phyloP scores from a whole-genome alignment of 139 green algal genomes.

The Picochlorum costavermella region DNA sequence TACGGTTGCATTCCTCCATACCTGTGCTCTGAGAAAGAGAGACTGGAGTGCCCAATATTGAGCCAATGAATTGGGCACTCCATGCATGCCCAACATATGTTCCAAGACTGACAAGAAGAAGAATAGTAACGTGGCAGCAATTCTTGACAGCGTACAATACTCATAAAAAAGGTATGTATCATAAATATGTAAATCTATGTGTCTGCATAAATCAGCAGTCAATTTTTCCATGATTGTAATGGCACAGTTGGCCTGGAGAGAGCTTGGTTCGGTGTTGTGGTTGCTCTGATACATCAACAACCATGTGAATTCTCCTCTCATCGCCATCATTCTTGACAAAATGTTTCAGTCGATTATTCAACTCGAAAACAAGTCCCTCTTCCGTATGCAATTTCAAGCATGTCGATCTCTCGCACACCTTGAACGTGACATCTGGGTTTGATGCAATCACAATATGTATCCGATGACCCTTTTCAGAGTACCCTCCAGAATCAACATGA shows the following conservation, averaged over 20 bases:
- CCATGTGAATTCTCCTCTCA: constrained; percentile 43
- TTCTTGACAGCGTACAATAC: too few species aligned
- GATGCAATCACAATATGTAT: constrained; percentile 43
- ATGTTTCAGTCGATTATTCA: constrained; percentile 54
- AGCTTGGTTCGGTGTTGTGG: constrained; percentile 21
- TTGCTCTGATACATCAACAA: constrained; percentile 48
- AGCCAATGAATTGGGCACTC: too few species aligned
- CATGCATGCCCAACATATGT: too few species aligned
- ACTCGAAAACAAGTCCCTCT: constrained; percentile 59
- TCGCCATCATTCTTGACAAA: constrained; percentile 28
- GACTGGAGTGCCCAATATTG: too few species aligned
- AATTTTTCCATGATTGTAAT: constrained; percentile 22
- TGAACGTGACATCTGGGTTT: constrained; percentile 3
- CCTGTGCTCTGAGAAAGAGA: too few species aligned
- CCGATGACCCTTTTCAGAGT: constrained; percentile 44
- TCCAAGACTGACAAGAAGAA: too few species aligned
- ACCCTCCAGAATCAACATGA: constrained; percentile 56
- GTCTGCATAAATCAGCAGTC: not conserved
- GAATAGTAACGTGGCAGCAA: too few species aligned
- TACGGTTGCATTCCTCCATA: too few species aligned
- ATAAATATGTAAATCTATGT: too few species aligned
- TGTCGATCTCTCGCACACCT: constrained; percentile 7
- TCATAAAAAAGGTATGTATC: too few species aligned
- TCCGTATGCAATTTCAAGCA: constrained; percentile 37
- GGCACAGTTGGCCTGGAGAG: constrained; percentile 35